These are phyloP conservation scores for Sporisorium graminicola DNA, from an alignment of 1,284 basidiomycete genomes.

Conservation along the genomic window DNA sequence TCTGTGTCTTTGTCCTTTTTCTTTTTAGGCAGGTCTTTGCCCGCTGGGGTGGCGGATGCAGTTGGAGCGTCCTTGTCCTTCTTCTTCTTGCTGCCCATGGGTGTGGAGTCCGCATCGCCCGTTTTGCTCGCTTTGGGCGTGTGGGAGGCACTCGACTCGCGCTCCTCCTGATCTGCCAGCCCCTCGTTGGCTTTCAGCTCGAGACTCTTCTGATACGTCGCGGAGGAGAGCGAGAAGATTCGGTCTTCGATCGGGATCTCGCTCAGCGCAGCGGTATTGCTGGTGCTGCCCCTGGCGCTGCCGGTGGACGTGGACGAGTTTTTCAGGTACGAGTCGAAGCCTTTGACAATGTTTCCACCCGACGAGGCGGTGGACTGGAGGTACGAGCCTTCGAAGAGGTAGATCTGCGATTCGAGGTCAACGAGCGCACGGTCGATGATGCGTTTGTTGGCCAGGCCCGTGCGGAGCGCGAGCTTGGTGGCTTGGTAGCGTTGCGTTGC, in stretches of 20 bases:
- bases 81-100: conserved; percentile 18
- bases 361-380: conserved; percentile 61
- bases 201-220: conserved; percentile 63
- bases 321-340: conserved; percentile 67
- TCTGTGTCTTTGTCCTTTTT: conserved; percentile 24
- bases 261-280: background rate
- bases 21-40: conserved; percentile 9
- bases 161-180: conserved; percentile 15
- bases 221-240: conserved; percentile 59
- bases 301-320: conserved; percentile 18
- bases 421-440: conserved; percentile 61
- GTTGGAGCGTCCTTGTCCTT: conserved; percentile 21
- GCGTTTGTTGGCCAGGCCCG: conserved; percentile 60
- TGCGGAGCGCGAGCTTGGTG: conserved; percentile 51
- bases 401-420: conserved; percentile 68
- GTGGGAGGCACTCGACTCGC: conserved; percentile 1
- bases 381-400: conserved; percentile 68
- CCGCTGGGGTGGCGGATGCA: background rate
- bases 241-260: conserved; percentile 61
- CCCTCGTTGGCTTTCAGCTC: conserved; percentile 62
- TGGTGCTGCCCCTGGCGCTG: background rate
- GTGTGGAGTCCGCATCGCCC: background rate
- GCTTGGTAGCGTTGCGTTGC: conserved; percentile 61
- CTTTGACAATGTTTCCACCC: conserved; percentile 69
- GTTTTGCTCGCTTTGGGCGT: conserved; percentile 25